Percentiles rank a stretch among this genome's conserved stretches.
Conservation (phyloP, 257 asterid genomes). For the Avicennia marina region DNA sequence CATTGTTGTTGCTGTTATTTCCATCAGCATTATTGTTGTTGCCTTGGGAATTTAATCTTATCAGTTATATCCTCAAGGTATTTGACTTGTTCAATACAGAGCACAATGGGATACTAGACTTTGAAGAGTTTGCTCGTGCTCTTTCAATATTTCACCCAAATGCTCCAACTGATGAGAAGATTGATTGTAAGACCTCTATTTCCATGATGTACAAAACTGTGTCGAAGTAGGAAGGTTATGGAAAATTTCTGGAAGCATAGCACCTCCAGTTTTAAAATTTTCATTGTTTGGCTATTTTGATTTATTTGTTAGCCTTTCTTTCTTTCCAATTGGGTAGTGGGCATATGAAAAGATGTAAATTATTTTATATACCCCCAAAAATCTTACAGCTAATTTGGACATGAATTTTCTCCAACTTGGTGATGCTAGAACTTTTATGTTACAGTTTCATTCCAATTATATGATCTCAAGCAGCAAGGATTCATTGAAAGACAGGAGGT, state of each 20-base stretch:
- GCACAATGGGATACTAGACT: conserved; percentile 66
- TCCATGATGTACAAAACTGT: not conserved
- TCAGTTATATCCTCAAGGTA: conserved; percentile 37
- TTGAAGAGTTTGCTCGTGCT: conserved; percentile 67
- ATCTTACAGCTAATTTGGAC: not conserved
- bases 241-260: not conserved
- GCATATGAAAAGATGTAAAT: too few species aligned
- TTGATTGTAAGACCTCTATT: conserved; percentile 46
- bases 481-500: conserved; percentile 79
- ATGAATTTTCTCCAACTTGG: conserved; percentile 7
- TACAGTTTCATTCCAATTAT: conserved; percentile 71
- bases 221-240: too few species aligned
- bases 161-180: conserved; percentile 63
- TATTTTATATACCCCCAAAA: not conserved
- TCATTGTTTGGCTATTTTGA: too few species aligned
- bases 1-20: too few species aligned
- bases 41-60: not conserved
- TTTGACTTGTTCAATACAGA: conserved; percentile 66
- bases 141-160: conserved; percentile 76
- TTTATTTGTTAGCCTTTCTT: too few species aligned
- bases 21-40: not conserved
- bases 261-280: not conserved
- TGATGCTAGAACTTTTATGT: conserved; percentile 15
- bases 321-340: too few species aligned
- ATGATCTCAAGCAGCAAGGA: conserved; percentile 83